These are phyloP conservation scores for Novymonas esmeraldas DNA, from an alignment of 208 protist species.

Conservation along the genomic window DNA sequence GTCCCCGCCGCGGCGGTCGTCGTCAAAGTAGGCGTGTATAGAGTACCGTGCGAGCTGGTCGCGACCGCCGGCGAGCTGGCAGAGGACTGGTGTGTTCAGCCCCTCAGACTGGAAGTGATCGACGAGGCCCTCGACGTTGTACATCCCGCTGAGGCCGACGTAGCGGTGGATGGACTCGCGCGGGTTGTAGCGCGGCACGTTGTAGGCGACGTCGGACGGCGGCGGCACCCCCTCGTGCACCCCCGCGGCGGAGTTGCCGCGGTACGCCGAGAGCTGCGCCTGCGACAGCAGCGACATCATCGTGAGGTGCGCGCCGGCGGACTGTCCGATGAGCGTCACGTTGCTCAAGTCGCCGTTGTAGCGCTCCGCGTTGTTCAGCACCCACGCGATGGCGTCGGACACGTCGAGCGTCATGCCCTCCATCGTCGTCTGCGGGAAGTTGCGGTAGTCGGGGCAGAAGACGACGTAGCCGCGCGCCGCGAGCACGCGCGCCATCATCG, in stretches of 20 bases:
- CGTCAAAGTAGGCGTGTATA: slow-evolving; percentile 74
- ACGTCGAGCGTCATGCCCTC: slow-evolving; percentile 90
- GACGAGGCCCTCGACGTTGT: slow-evolving; percentile 70
- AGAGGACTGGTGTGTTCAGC: slow-evolving; percentile 68
- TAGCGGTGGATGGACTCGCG: slow-evolving; percentile 79
- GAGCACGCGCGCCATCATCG: slow-evolving; percentile 78
- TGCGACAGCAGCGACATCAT: slow-evolving; percentile 89
- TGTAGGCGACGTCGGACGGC: slow-evolving; percentile 64
- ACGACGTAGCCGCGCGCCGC: slow-evolving; percentile 82
- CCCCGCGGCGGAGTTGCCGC: slow-evolving; percentile 31
- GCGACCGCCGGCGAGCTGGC: slow-evolving; percentile 63
- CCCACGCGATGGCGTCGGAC: slow-evolving; percentile 86
- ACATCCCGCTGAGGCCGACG: slow-evolving; percentile 87
- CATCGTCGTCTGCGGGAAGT: slow-evolving; percentile 92
- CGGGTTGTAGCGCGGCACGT: slow-evolving; percentile 85
- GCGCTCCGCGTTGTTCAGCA: slow-evolving; percentile 82
- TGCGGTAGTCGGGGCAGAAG: slow-evolving; percentile 93
- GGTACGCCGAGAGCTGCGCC: slow-evolving; percentile 72
- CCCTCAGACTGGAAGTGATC: slow-evolving; percentile 66
- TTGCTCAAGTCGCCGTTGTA: slow-evolving; percentile 86
- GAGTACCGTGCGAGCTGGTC: slow-evolving; percentile 67
- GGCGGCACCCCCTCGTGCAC: slow-evolving; percentile 32
- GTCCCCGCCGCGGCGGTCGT: slow-evolving; percentile 33
- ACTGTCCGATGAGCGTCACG: slow-evolving; percentile 82
- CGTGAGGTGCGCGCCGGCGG: slow-evolving; percentile 83